Percentiles rank a stretch among this genome's conserved stretches.
phyloP scores from a whole-genome alignment of 306 rosid species.

The Sicyos baderoa region DNA sequence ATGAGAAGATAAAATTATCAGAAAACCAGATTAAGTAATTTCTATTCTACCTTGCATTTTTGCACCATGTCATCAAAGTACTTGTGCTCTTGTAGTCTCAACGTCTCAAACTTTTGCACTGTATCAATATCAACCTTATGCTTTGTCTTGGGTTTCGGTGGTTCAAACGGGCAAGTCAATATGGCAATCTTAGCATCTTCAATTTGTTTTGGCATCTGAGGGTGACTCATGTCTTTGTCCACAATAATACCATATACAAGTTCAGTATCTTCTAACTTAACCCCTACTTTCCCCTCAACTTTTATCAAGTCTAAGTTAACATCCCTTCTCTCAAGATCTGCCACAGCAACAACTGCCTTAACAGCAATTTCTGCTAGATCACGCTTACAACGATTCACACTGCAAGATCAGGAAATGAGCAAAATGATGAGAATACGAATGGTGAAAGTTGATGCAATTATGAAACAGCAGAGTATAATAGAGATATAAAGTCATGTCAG shows the following conservation, averaged over 20 bases:
- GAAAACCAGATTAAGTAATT: not conserved
- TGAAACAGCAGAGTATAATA: slow-evolving; percentile 5
- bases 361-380: slow-evolving; percentile 93
- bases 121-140: slow-evolving; percentile 99
- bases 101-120: slow-evolving; percentile 86
- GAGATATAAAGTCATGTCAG: not conserved
- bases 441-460: not conserved
- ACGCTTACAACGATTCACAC: slow-evolving; percentile 94
- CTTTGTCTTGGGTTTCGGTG: slow-evolving; percentile 96
- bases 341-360: slow-evolving; percentile 89
- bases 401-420: slow-evolving; percentile 31
- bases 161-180: slow-evolving; percentile 97
- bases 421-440: no score
- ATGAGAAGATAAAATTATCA: not conserved
- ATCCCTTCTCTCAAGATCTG: slow-evolving; percentile 92
- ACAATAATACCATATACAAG: slow-evolving; percentile 78
- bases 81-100: slow-evolving; percentile 68
- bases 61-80: slow-evolving; percentile 97
- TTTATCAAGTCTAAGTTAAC: slow-evolving; percentile 81
- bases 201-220: slow-evolving; percentile 95
- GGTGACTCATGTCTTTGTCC: slow-evolving; percentile 99
- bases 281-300: slow-evolving; percentile 97
- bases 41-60: slow-evolving; percentile 67
- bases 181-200: slow-evolving; percentile 92
- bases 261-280: slow-evolving; percentile 90